Conservation (phyloP, 2,329 filamentous ascomycete genomes). For the Exophiala mesophila region DNA sequence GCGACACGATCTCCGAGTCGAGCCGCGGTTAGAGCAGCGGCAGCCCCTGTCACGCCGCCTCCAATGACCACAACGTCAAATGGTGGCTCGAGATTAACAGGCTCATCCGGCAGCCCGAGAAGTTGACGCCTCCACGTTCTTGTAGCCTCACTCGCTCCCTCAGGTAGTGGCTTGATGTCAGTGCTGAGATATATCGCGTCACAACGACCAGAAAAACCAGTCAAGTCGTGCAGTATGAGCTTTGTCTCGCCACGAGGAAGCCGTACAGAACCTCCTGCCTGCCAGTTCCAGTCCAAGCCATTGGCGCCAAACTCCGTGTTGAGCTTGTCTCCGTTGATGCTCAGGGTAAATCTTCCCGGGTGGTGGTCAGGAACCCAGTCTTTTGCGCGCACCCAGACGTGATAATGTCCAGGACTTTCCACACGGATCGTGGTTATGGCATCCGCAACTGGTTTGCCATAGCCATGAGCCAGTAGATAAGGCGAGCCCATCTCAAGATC, state of each 20-base stretch:
- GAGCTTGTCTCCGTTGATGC: conserved; percentile 5
- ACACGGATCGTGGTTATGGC: conserved; percentile 3
- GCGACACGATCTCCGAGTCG: conserved; percentile 8
- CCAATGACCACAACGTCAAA: conserved; percentile 11
- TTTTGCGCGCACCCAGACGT: conserved; percentile 23
- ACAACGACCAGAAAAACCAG: conserved; percentile 9
- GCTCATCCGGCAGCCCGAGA: conserved; percentile 5
- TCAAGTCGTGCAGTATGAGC: conserved; percentile 8
- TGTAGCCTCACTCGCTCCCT: neutral
- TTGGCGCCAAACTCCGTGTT: conserved; percentile 4
- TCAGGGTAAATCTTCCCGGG: conserved; percentile 7
- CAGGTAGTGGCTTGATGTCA: conserved; percentile 1
- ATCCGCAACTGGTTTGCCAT: conserved; percentile 7
- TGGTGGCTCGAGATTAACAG: neutral
- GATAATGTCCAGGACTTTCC: conserved; percentile 2
- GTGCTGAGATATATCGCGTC: conserved; percentile 8
- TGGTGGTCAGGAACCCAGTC: conserved; percentile 13
- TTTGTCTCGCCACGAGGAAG: too few relatives aligned
- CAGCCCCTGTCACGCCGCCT: conserved; percentile 4
- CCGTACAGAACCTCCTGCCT: too few relatives aligned
- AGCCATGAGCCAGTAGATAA: conserved; percentile 9
- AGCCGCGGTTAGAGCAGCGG: conserved; percentile 6
- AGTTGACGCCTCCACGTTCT: conserved; percentile 4
- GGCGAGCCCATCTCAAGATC: conserved; percentile 11
- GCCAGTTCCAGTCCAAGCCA: conserved; percentile 8